These are phyloP conservation scores for Raphanus sativus DNA, from an alignment of 345 rosid genomes.

Conservation along the genomic window DNA sequence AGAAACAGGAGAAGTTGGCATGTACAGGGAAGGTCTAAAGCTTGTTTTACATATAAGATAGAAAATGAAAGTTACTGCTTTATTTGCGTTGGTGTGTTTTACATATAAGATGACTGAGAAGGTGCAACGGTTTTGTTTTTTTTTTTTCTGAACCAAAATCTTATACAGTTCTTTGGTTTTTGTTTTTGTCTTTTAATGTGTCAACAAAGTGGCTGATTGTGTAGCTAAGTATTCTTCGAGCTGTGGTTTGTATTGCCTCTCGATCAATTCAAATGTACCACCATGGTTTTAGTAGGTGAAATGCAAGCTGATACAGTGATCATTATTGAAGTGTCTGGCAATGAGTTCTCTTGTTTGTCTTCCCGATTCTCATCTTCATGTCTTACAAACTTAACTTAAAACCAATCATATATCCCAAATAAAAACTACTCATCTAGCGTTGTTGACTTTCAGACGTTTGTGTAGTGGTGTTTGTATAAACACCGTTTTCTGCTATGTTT, in stretches of 20 bases:
- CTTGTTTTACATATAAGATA: constrained; percentile 21
- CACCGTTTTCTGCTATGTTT: neutral
- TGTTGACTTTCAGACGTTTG: too few relatives aligned
- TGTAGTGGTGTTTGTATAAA: too few relatives aligned
- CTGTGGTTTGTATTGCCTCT: neutral
- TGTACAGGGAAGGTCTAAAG: constrained; percentile 17
- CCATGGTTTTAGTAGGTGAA: neutral
- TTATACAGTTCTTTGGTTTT: neutral
- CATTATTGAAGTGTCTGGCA: neutral
- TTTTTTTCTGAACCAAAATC: neutral
- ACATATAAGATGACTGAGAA: neutral
- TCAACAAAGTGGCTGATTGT: neutral
- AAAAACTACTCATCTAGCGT: too few relatives aligned
- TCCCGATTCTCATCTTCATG: neutral
- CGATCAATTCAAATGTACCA: neutral
- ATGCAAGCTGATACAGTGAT: neutral
- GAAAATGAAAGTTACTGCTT: neutral
- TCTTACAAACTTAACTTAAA: neutral
- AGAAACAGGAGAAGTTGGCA: constrained; percentile 3
- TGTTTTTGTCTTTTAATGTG: neutral
- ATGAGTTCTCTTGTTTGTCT: neutral
- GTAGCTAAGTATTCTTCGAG: neutral
- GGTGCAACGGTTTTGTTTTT: neutral
- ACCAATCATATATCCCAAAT: too few relatives aligned
- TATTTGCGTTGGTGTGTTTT: neutral